Base-by-base conservation (phyloP, 2,329 filamentous ascomycete genomes). In the Thermothelomyces thermophilus region DNA sequence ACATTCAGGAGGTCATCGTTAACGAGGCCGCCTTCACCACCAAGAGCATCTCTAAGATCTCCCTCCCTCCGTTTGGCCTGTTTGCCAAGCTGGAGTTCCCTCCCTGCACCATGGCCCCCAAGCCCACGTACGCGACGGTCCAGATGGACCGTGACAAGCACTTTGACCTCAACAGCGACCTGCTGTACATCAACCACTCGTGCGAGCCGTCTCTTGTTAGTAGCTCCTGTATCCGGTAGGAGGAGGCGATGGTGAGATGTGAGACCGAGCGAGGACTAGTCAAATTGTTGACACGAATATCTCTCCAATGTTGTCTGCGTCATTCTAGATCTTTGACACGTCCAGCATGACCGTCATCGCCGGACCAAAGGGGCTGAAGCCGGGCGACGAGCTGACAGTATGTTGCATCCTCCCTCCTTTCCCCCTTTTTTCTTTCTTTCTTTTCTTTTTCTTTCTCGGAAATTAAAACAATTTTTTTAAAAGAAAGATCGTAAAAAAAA, bases 171-270 rank as follows among this genome's bases (percentile, higher is more conserved):
- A 84, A 85, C 68, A 82, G 77, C 59, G 81, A 84, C 60, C 63
- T 85, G 61, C 64, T 85, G 40, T 85, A 83, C 66, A 80, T 83
- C 57, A 85, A 85, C 65, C 82, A 85, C 67, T 82, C 77, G 4
- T 85, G 82, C 66, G 79, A 82, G 59, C 82, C 82, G 20, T 79
- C 77, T 62, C 71, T 85, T 52, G 79, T 83, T 54, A 70, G 77
- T 76, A 51, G 50, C 37, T 24, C 17, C 2, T 16, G 19, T 22
- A 11, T 13, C 33, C 16, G 13, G 22, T 8, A n/a, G 7, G 39
- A 22, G 26, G 28, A 33, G 28, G 17, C 7, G 26, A 7, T 34
- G 6, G 14, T n/a, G 6, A 14, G 34, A 30, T 45, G 6, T n/a
- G 33, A 6, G 6, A 36, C 22, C 24, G 10, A 16, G n/a, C 35